phyloP scores from a whole-genome alignment of 805 yeast genomes.

The Naumovozyma dairenensis region DNA sequence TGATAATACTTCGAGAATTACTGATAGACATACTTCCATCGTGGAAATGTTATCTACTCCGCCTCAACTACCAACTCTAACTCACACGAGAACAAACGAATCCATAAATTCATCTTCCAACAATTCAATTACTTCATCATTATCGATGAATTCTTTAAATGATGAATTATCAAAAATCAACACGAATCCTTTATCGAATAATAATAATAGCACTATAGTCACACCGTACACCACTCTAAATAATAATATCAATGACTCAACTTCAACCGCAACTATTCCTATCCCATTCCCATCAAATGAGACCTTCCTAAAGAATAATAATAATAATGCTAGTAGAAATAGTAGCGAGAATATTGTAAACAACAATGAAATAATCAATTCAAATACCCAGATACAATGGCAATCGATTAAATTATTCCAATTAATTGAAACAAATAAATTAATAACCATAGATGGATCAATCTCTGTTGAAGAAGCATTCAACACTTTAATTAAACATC shows the following conservation, averaged over 20 bases:
- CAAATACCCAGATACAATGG: no score
- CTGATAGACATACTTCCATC: slow-evolving; percentile 62
- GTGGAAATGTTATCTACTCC: slow-evolving; percentile 71
- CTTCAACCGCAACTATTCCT: neutral
- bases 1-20: no score
- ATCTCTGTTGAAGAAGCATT: slow-evolving; percentile 80
- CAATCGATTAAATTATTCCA: slow-evolving; percentile 59
- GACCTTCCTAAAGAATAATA: no score
- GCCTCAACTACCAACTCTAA: slow-evolving; percentile 43
- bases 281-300: neutral
- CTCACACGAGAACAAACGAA: slow-evolving; percentile 4
- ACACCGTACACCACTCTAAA: no score
- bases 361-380: no score
- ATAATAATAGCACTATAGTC: no score
- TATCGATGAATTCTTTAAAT: neutral
- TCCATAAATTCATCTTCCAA: slow-evolving; percentile 5
- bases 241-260: no score
- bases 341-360: no score
- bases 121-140: slow-evolving; percentile 4
- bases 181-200: no score
- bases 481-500: slow-evolving; percentile 58
- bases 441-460: slow-evolving; percentile 55
- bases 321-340: no score
- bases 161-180: no score
- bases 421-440: slow-evolving; percentile 64